phyloP scores from a whole-genome alignment of 2,329 filamentous ascomycete genomes.

The Venturia carpophila region DNA sequence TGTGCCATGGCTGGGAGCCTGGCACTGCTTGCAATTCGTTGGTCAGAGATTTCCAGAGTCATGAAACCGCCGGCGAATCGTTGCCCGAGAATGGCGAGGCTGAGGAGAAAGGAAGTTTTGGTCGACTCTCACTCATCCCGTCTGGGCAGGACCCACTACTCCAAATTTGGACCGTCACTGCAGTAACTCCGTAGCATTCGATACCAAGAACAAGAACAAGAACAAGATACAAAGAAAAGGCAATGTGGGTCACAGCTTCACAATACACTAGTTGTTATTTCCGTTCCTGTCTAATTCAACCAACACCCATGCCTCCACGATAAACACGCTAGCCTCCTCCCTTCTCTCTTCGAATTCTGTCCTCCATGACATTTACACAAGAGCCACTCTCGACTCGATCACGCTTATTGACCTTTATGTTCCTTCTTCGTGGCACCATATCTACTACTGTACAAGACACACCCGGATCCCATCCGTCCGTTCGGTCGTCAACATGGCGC shows the following conservation, averaged over 20 bases:
- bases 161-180: neutral
- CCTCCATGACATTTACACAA: slow-evolving; percentile 2
- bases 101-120: neutral
- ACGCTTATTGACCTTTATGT: neutral
- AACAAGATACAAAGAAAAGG: neutral
- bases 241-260: neutral
- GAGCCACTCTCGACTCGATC: neutral
- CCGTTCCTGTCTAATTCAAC: slow-evolving; percentile 8
- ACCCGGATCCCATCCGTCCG: slow-evolving; percentile 3
- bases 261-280: slow-evolving; percentile 10
- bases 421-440: neutral
- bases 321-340: neutral
- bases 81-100: neutral
- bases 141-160: neutral
- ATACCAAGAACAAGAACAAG: neutral
- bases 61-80: neutral
- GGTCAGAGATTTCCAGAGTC: neutral
- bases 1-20: neutral
- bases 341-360: neutral
- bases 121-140: neutral
- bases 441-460: neutral
- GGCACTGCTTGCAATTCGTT: neutral
- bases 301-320: neutral
- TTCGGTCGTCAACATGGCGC: neutral
- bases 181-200: neutral